Evolutionary conservation across 2,329 filamentous ascomycete species (phyloP), one percentile per base, ranked within the genome.

Genomic region (Aspergillus spinulosporus): DNA sequence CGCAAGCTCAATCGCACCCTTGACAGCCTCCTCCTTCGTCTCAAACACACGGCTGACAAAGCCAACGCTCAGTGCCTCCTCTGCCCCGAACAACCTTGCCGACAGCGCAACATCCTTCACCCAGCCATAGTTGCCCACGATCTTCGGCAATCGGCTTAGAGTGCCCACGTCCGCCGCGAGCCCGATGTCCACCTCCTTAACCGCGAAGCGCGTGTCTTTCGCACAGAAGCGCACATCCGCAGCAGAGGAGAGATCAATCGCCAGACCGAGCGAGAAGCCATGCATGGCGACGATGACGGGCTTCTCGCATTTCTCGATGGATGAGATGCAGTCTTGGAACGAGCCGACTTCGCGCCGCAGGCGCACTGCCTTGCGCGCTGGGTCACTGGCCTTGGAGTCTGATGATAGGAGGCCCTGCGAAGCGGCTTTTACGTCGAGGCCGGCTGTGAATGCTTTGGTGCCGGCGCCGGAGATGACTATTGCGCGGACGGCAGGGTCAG

Each of bases 301-400:
- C 76, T 97, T 97, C 76, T 94, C 89, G 74, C 93, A 97, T 64
- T 82, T 86, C 72, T 97, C 93, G 52, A 96, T 78, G 11, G 86
- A 82, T 1, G 81, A 82, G 60, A 99, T 86, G 66, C 86, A 88
- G 50, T 83, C 82, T 74, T 99, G 94, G 72, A 97, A 95, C 60
- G 90, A 85, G 59, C 81, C 74, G 57, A 97, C 87, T 70, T 90
- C 83, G 32, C 85, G 82, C 47, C 89, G 82, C 49, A 92, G 66
- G 3, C 67, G 66, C 36, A 81, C 80, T 0, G 88, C 87, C 62
- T 78, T 84, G 61, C 90, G 82, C 2, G 88, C 88, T 0, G 79
- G 71, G 69, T 95, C 91, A 9, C 2, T 14, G 26, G 26, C 8
- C 14, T 29, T 32, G 8, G 37, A 66, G 3, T 63, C 62, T 29